Conservation (phyloP, 768 basidiomycete genomes). For the Termitomyces sp. region DNA sequence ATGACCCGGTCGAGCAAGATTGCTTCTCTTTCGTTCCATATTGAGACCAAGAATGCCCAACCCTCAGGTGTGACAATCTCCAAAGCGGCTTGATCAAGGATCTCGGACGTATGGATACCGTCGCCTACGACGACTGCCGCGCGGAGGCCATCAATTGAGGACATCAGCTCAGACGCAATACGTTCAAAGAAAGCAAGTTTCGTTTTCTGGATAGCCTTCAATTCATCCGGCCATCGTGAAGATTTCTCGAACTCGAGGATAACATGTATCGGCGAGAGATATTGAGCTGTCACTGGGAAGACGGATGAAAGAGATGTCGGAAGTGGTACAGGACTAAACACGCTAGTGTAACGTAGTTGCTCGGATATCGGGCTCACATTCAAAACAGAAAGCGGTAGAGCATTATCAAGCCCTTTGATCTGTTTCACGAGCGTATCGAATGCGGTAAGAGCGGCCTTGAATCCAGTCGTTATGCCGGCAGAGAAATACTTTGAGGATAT, state of each 20-base stretch:
- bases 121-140: slow-evolving; percentile 60
- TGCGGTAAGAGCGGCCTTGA: slow-evolving; percentile 70
- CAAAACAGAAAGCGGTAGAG: slow-evolving; percentile 74
- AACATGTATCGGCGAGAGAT: slow-evolving; percentile 66
- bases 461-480: slow-evolving; percentile 46
- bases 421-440: slow-evolving; percentile 76
- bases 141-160: slow-evolving; percentile 41
- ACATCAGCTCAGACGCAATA: slow-evolving; percentile 64
- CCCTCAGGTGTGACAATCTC: slow-evolving; percentile 80
- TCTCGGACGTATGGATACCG: slow-evolving; percentile 41
- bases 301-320: slow-evolving; percentile 45
- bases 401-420: slow-evolving; percentile 69
- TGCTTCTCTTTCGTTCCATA: slow-evolving; percentile 87
- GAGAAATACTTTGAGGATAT: slow-evolving; percentile 42
- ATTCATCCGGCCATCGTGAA: slow-evolving; percentile 91
- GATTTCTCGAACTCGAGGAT: slow-evolving; percentile 91
- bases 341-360: slow-evolving; percentile 77
- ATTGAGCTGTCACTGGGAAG: slow-evolving; percentile 58
- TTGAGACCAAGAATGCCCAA: slow-evolving; percentile 80
- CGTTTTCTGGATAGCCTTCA: slow-evolving; percentile 88
- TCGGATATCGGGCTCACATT: slow-evolving; percentile 74
- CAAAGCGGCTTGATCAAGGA: slow-evolving; percentile 66
- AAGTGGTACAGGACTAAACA: slow-evolving; percentile 76
- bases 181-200: slow-evolving; percentile 91
- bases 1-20: slow-evolving; percentile 71